Percentiles rank a stretch among this genome's conserved stretches.
Evolutionary conservation across 805 yeast species (phyloP).

Genomic region (Yarrowia sp.): DNA sequence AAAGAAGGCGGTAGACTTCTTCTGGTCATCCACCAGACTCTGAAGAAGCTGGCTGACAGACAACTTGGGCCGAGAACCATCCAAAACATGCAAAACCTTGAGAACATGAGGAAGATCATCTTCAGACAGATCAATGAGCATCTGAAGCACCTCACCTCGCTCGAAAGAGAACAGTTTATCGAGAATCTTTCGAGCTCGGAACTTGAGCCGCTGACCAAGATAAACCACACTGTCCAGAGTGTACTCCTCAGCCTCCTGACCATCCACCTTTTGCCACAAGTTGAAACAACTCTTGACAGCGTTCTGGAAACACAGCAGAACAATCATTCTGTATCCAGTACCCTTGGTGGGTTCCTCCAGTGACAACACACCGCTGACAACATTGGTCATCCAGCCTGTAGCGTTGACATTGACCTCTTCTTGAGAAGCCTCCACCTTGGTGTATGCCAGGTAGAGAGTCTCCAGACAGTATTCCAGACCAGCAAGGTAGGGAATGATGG

Average conservation of each 20-base stretch:
- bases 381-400: conserved; percentile 32
- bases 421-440: conserved; percentile 9
- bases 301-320: conserved; percentile 62
- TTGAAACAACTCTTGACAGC: conserved; percentile 54
- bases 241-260: conserved; percentile 1
- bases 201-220: conserved; percentile 61
- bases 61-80: conserved; percentile 75
- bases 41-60: conserved; percentile 65
- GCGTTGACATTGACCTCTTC: conserved; percentile 10
- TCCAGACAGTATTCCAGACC: conserved; percentile 61
- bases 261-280: conserved; percentile 72
- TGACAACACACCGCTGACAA: conserved; percentile 74
- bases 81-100: conserved; percentile 65
- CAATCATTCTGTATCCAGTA: conserved; percentile 52
- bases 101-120: conserved; percentile 8
- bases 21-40: conserved; percentile 6
- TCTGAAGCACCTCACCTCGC: conserved; percentile 69
- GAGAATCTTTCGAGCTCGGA: conserved; percentile 61
- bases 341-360: conserved; percentile 59
- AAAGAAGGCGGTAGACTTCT: conserved; percentile 40
- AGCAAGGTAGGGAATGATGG: conserved; percentile 45
- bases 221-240: conserved; percentile 43
- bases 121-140: conserved; percentile 47
- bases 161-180: conserved; percentile 66
- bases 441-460: conserved; percentile 14